Base-by-base conservation (phyloP, 2,329 filamentous ascomycete species). In the Colletotrichum tropicale region DNA sequence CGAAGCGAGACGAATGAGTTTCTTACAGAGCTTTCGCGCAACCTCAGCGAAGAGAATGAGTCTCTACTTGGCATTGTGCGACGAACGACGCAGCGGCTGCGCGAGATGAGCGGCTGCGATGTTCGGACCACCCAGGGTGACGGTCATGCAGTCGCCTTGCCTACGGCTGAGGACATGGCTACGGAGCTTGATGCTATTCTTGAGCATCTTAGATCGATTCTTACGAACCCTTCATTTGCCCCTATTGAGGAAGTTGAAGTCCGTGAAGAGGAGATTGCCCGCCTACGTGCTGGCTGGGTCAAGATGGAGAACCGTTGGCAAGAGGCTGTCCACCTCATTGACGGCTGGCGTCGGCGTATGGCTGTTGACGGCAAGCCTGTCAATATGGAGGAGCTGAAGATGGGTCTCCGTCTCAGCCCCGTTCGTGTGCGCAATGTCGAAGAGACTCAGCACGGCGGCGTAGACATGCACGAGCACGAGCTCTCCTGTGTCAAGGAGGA, bases 201-300 rank as follows among this genome's bases (percentile, higher is more conserved):
- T 76, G 92, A 94, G 38, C 95, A 98, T 81, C 90, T 99, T 78
- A 91, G 94, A 78, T 94, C 91, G 4, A 91, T 99, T 48, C 88
- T 99, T 60, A 98, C 96, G 10, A 98, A 98, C 81, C 97, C 97
- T 2, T 98, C 96, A 4, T 99, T 98, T 83, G 97, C 98, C 16
- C 95, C 96, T 1, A 92, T 98, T 26, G 97, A 98, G 80, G 97
- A 98, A 83, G 95, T 99, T 3, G 93, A 98, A 81, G 86, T 96
- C n/a, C 92, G 96, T 70, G 96, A 99, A 78, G 94, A 98, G 75
- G 96, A 98, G 83, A 98, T 99, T 78, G 89, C 91, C 68, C 91
- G 95, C 67, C 88, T 99, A 64, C 92, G 95, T 70, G 91, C 94
- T 71, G 95, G 96, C 18, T 98, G 96, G 94, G 94, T 98, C 82